phyloP scores from a whole-genome alignment of 441 rosid genomes.

The Theobroma grandiflorum region DNA sequence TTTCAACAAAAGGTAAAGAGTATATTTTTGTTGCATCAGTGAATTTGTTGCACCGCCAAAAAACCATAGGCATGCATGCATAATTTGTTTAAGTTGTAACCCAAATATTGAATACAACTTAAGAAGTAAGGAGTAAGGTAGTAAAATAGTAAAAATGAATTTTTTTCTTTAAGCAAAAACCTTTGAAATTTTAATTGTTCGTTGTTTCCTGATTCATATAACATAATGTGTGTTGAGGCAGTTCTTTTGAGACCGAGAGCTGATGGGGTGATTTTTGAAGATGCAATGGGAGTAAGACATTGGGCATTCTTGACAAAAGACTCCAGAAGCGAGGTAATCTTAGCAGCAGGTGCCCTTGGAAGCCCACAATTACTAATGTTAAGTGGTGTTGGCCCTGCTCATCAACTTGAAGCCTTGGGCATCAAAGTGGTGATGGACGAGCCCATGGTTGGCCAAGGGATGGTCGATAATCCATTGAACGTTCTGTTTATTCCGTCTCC shows the following conservation, averaged over 20 bases:
- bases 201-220: neutral
- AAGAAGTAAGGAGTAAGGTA: neutral
- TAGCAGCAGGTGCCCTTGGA: constrained; percentile 82
- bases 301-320: constrained; percentile 62
- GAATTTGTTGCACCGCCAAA: neutral
- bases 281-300: constrained; percentile 55
- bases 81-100: constrained; percentile 1
- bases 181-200: neutral
- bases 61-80: neutral
- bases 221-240: constrained; percentile 1
- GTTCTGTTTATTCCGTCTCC: constrained; percentile 55
- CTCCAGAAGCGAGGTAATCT: constrained; percentile 58
- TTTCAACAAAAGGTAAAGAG: constrained; percentile 46
- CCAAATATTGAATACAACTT: neutral
- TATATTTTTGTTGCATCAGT: neutral
- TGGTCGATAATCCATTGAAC: constrained; percentile 70
- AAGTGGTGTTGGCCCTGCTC: constrained; percentile 81
- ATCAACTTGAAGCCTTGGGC: constrained; percentile 57
- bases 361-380: constrained; percentile 89
- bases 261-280: constrained; percentile 67
- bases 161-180: neutral
- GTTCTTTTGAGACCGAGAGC: constrained; percentile 50
- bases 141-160: too few relatives aligned
- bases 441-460: constrained; percentile 61
- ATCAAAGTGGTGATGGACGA: constrained; percentile 52